These are phyloP conservation scores for Trichoderma virens DNA, from an alignment of 495 filamentous ascomycete species.

Conservation along the genomic window DNA sequence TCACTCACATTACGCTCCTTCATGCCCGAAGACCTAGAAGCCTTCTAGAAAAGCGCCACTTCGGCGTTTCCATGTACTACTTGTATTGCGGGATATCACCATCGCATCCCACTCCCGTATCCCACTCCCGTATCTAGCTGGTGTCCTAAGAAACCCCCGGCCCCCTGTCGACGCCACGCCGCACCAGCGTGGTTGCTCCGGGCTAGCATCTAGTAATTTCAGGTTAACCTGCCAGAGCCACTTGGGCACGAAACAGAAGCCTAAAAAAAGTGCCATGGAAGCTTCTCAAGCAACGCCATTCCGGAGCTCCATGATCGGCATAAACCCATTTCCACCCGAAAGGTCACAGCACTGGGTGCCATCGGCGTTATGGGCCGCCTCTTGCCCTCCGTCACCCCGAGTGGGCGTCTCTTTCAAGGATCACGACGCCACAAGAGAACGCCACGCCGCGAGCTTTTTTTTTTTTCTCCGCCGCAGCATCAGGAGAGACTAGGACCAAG, in stretches of 20 bases:
- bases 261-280: background rate
- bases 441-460: background rate
- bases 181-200: background rate
- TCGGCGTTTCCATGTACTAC: background rate
- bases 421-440: background rate
- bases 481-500: background rate
- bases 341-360: background rate
- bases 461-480: background rate
- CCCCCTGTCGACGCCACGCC: background rate
- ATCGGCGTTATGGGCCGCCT: constrained; percentile 8
- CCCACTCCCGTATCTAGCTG: background rate
- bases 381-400: background rate
- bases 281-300: background rate
- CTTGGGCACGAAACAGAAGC: background rate
- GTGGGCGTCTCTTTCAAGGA: background rate
- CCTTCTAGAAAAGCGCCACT: background rate
- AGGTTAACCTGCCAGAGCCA: background rate
- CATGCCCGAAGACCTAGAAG: constrained; percentile 2
- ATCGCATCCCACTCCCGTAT: background rate
- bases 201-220: background rate
- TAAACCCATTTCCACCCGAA: background rate
- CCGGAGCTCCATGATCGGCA: background rate
- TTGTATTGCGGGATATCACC: background rate
- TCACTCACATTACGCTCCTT: background rate
- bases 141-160: background rate